Evolutionary conservation across 2,329 filamentous ascomycete genomes (phyloP).

Genomic region (Paraconiothyrium brasiliense): DNA sequence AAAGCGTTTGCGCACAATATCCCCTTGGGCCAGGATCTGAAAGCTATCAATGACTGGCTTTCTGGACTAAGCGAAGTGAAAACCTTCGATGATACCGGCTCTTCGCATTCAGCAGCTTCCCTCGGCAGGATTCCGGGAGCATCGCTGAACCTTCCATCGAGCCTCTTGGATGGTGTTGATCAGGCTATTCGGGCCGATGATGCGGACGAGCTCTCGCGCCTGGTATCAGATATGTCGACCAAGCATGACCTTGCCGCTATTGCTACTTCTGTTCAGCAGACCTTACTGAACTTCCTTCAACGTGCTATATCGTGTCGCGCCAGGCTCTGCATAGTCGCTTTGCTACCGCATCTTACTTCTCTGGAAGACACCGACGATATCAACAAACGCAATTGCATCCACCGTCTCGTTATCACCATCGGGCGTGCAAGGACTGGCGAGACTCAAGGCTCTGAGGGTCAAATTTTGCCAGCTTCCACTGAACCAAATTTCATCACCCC

Average conservation of each 20-base stretch:
- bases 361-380: conserved; percentile 91
- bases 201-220: conserved; percentile 61
- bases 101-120: conserved; percentile 73
- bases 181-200: conserved; percentile 76
- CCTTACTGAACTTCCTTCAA: conserved; percentile 84
- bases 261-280: conserved; percentile 66
- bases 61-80: conserved; percentile 82
- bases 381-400: conserved; percentile 91
- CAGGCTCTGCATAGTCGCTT: conserved; percentile 73
- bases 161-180: conserved; percentile 76
- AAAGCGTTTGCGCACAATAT: conserved; percentile 84
- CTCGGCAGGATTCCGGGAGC: conserved; percentile 80
- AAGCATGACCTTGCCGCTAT: conserved; percentile 58
- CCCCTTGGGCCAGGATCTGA: conserved; percentile 66
- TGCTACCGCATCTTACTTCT: conserved; percentile 74
- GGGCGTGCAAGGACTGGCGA: conserved; percentile 74
- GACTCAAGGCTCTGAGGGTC: conserved; percentile 57
- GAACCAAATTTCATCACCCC: conserved; percentile 82
- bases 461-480: conserved; percentile 58
- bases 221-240: conserved; percentile 67
- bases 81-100: conserved; percentile 76
- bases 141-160: conserved; percentile 74
- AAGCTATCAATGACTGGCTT: conserved; percentile 88
- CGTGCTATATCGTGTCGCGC: conserved; percentile 76
- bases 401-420: conserved; percentile 90